phyloP scores from a whole-genome alignment of 2,329 filamentous ascomycete genomes.

The Fusarium kyushuense region DNA sequence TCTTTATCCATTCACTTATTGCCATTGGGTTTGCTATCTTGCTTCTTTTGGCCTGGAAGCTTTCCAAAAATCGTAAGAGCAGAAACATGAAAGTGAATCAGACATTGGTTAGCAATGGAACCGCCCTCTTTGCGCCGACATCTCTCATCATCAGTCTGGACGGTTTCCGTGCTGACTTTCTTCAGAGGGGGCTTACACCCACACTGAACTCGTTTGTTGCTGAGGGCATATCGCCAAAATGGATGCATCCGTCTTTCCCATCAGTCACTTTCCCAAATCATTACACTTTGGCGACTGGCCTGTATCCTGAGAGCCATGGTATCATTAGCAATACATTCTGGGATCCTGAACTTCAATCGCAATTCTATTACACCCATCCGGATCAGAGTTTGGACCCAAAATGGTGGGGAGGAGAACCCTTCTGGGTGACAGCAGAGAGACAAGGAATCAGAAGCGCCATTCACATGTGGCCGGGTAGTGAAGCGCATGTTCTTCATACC shows the following conservation, averaged over 20 bases:
- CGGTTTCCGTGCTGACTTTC: conserved; percentile 94
- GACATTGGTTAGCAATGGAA: conserved; percentile 78
- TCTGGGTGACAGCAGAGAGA: conserved; percentile 93
- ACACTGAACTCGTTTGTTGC: conserved; percentile 81
- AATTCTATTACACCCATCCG: conserved; percentile 90
- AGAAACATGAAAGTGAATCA: conserved; percentile 44
- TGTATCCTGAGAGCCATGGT: conserved; percentile 93
- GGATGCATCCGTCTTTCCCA: conserved; percentile 95
- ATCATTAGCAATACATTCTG: conserved; percentile 95
- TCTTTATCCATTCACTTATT: conserved; percentile 65
- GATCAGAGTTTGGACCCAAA: conserved; percentile 80
- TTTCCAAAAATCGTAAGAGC: conserved; percentile 62
- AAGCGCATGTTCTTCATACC: conserved; percentile 81
- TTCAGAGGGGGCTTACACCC: conserved; percentile 85
- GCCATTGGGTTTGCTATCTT: conserved; percentile 67
- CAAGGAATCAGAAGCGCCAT: conserved; percentile 83
- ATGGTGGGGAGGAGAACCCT: conserved; percentile 95
- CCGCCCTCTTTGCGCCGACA: conserved; percentile 87
- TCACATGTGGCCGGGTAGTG: conserved; percentile 99
- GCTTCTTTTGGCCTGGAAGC: conserved; percentile 68
- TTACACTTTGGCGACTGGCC: conserved; percentile 90
- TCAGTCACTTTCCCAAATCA: conserved; percentile 98
- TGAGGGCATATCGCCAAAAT: conserved; percentile 87
- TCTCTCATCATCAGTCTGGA: conserved; percentile 95
- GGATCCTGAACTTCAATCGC: conserved; percentile 80